Base-by-base conservation (phyloP, 2,329 filamentous ascomycete species). In the Stagonosporopsis chrysanthemi region DNA sequence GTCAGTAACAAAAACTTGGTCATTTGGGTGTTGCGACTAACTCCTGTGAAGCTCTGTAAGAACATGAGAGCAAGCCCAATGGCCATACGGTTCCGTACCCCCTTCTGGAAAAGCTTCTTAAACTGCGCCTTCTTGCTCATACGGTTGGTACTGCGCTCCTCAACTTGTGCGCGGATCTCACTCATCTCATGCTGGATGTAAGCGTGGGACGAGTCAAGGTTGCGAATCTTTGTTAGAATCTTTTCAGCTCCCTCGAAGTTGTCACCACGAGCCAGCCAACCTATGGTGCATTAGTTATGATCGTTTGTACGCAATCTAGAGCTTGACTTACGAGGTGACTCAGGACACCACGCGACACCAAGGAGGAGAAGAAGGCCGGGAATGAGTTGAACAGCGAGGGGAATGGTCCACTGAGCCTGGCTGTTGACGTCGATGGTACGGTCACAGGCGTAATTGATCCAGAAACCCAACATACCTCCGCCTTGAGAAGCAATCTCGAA, bases 401-500 rank as follows among this genome's bases (percentile, higher is more conserved):
- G 87, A 31, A 90, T 83, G 29, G 86, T 76, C 87, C 87, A 90
- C 70, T 88, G 86, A 1, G 76, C 74, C 59, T 80, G 79, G 15
- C 75, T 79, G 1, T 81, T 69, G 1, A 52, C 83, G 33, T 66
- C 52, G 73, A 78, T 83, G 60, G 73, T 74, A 38, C 70, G 66
- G 36, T 77, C 75, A 11, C 75, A 72, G 1, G 70, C 73, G 49
- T 79, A 79, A 60, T 79, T 79, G 62, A 79, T 76, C 77, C 76
- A 79, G 56, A 79, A 79, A 6, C 77, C 75, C 6, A 77, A 57
- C 72, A 78, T 77, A 23, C 86, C 87, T 29, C 88, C 84, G 1
- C 84, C 79, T 75, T 89, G 87, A 75, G 85, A 88, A 24, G 85
- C 84, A 1, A 89, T 79, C 69, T 90, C 87, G 72, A 88, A 90